phyloP scores from a whole-genome alignment of 495 filamentous ascomycete genomes.

The Podospora appendiculata region DNA sequence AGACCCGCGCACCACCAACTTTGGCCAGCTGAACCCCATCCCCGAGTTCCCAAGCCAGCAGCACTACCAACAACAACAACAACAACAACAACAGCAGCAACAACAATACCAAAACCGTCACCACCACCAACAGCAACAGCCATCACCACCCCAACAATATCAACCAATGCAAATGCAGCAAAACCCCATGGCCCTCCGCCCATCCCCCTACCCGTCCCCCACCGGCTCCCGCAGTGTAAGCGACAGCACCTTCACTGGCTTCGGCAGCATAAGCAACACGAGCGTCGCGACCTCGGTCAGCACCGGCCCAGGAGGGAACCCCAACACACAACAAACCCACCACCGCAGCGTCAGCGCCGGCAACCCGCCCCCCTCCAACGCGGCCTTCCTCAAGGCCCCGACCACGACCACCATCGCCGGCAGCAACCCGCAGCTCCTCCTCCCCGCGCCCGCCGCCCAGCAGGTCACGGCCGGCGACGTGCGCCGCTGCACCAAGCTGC shows the following conservation, averaged over 20 bases:
- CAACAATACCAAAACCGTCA: not conserved
- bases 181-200: no score
- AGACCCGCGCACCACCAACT: not conserved
- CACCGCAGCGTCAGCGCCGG: not conserved
- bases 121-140: not conserved
- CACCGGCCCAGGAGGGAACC: not conserved
- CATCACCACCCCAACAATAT: not conserved
- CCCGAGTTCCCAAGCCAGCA: not conserved
- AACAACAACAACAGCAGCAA: not conserved
- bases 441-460: not conserved
- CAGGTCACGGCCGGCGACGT: slow-evolving; percentile 8
- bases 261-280: not conserved
- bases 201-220: no score
- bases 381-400: not conserved
- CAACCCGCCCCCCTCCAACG: not conserved
- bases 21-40: not conserved
- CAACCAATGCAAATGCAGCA: not conserved
- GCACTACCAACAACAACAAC: not conserved
- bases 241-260: not conserved
- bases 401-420: not conserved
- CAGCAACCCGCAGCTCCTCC: not conserved
- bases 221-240: no score
- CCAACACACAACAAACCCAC: not conserved
- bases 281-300: not conserved
- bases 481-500: slow-evolving; percentile 10